Percentiles rank a stretch among this genome's conserved stretches.
phyloP scores from a whole-genome alignment of 495 filamentous ascomycete genomes.

The Penicillium cataractarum region DNA sequence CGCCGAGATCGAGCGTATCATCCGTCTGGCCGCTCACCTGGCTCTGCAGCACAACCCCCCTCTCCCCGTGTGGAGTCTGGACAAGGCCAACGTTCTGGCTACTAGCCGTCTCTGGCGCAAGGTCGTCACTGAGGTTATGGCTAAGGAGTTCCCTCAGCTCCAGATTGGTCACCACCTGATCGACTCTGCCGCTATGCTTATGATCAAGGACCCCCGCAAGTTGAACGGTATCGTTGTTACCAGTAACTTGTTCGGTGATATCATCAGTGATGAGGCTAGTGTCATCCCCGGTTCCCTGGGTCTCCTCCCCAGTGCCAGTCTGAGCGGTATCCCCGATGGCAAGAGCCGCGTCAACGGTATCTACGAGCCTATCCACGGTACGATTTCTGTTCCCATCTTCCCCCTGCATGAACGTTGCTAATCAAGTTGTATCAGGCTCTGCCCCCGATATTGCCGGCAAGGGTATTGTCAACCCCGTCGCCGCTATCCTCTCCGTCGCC shows the following conservation, averaged over 20 bases:
- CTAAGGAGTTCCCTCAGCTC: conserved; percentile 86
- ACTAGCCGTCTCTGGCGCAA: conserved; percentile 90
- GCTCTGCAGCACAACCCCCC: conserved; percentile 81
- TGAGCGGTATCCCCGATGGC: conserved; percentile 83
- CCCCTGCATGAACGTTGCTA: conserved; percentile 8
- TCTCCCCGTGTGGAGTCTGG: conserved; percentile 81
- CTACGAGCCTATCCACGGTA: conserved; percentile 98
- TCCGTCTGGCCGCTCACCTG: conserved; percentile 78
- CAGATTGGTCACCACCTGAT: conserved; percentile 88
- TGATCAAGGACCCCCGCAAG: conserved; percentile 91
- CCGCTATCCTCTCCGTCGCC: conserved; percentile 56
- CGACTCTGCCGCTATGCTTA: conserved; percentile 94
- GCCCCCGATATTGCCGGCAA: conserved; percentile 72
- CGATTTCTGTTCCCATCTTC: conserved; percentile 28
- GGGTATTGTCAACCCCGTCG: conserved; percentile 80
- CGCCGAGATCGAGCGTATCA: conserved; percentile 87
- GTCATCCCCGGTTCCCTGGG: conserved; percentile 94
- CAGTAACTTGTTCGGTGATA: conserved; percentile 95
- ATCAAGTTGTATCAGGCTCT: conserved; percentile 37
- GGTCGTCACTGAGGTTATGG: conserved; percentile 75
- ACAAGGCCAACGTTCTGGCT: conserved; percentile 97
- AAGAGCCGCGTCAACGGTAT: conserved; percentile 66
- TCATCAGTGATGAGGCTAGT: conserved; percentile 94
- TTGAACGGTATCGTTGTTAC: conserved; percentile 94
- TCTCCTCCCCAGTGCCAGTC: conserved; percentile 83